A percentile compares a stretch with the other conserved stretches of the same genome.
Conservation (phyloP, 2,329 filamentous ascomycete species). For the Didymella pinodella region DNA sequence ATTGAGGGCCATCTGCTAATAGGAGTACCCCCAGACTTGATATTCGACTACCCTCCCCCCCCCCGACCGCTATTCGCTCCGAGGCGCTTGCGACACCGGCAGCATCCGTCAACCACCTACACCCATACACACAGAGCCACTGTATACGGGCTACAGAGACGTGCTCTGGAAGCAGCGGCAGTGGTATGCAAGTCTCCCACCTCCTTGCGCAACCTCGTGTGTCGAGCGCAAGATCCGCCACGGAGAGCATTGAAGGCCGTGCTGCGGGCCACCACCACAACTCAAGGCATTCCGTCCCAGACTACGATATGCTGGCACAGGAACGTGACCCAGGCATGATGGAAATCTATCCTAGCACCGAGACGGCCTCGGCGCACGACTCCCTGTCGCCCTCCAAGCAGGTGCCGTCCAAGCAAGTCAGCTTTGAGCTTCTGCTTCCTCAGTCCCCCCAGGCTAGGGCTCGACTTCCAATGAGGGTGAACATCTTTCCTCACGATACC, state of each 20-base stretch:
- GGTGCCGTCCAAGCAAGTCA: constrained; percentile 70
- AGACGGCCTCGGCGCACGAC: constrained; percentile 42
- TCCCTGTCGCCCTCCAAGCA: constrained; percentile 49
- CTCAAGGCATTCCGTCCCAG: constrained; percentile 31
- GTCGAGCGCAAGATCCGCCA: constrained; percentile 38
- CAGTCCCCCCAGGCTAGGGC: constrained; percentile 73
- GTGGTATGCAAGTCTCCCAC: constrained; percentile 45
- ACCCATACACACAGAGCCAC: constrained; percentile 30
- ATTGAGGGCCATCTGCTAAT: constrained; percentile 37
- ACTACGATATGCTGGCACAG: constrained; percentile 41
- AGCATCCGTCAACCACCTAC: constrained; percentile 45
- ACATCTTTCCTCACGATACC: constrained; percentile 94
- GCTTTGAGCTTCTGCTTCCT: constrained; percentile 77
- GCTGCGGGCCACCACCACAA: constrained; percentile 42
- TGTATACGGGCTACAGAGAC: constrained; percentile 29
- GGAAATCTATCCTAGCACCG: constrained; percentile 49
- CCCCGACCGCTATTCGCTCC: constrained; percentile 43
- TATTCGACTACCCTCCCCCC: constrained; percentile 35
- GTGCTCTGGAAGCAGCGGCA: constrained; percentile 14
- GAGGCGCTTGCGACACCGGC: constrained; percentile 52
- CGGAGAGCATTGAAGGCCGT: constrained; percentile 36
- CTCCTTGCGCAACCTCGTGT: constrained; percentile 39
- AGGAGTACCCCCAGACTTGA: constrained; percentile 28
- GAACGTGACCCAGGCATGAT: constrained; percentile 43
- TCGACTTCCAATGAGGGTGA: constrained; percentile 82